phyloP scores from a whole-genome alignment of 2,329 filamentous ascomycete species.

The Epichloe bromicola region DNA sequence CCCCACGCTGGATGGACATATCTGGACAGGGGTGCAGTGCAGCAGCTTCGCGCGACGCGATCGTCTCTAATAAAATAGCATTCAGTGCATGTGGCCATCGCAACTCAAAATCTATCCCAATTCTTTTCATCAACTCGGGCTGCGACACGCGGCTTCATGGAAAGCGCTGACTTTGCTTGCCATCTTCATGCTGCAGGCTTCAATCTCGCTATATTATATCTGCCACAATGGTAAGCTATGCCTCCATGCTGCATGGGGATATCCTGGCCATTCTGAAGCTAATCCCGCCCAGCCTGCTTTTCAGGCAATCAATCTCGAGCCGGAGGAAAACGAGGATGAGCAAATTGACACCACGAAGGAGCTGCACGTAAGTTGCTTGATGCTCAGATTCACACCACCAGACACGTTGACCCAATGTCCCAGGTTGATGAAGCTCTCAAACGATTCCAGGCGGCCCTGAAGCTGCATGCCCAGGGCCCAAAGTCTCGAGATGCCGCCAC shows the following conservation, averaged over 20 bases:
- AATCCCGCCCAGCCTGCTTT: slow-evolving; percentile 48
- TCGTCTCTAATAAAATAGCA: neutral
- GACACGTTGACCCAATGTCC: neutral
- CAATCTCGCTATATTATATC: neutral
- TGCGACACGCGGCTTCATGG: neutral
- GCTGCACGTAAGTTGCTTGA: slow-evolving; percentile 47
- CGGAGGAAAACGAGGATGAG: slow-evolving; percentile 79
- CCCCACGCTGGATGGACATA: too few relatives aligned
- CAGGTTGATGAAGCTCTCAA: slow-evolving; percentile 91
- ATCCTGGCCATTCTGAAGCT: neutral
- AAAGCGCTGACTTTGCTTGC: neutral
- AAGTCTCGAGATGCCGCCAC: slow-evolving; percentile 61
- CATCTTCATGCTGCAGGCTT: neutral
- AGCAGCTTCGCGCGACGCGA: neutral
- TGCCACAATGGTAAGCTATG: neutral
- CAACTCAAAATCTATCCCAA: neutral
- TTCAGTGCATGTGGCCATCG: neutral
- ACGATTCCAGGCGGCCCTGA: slow-evolving; percentile 81
- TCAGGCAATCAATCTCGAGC: slow-evolving; percentile 84
- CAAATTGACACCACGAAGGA: slow-evolving; percentile 93
- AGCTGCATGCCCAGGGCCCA: slow-evolving; percentile 79
- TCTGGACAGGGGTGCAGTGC: neutral
- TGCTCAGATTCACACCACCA: neutral
- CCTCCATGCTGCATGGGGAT: neutral
- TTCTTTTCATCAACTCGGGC: neutral